Conservation (phyloP, 2,329 filamentous ascomycete species). For the Botrytis fragariae region DNA sequence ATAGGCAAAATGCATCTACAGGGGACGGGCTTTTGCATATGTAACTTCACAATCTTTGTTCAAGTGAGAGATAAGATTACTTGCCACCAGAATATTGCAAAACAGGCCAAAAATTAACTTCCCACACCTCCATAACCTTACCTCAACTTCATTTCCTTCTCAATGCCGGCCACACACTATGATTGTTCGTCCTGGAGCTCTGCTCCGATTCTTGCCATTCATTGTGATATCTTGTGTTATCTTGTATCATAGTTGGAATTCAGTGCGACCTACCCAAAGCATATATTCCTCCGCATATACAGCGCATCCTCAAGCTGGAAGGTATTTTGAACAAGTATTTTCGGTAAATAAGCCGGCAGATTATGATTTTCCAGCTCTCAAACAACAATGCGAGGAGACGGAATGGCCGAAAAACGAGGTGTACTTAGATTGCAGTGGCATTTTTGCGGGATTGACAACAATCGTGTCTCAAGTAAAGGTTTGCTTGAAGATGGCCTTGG, state of each 20-base stretch:
- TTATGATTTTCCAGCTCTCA: constrained; percentile 34
- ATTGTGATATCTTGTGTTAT: constrained; percentile 1
- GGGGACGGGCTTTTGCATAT: background rate
- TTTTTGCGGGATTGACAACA: constrained; percentile 38
- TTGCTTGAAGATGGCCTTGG: constrained; percentile 41
- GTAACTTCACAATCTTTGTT: background rate
- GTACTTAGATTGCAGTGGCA: constrained; percentile 39
- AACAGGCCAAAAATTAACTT: background rate
- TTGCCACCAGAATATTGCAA: background rate
- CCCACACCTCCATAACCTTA: background rate
- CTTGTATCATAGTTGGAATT: constrained; percentile 9
- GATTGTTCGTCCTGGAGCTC: constrained; percentile 7
- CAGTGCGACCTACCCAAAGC: background rate
- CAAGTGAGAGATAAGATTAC: background rate
- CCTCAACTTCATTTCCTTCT: constrained; percentile 6
- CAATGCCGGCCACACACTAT: constrained; percentile 6
- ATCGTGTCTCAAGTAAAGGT: constrained; percentile 41
- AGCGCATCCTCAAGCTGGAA: constrained; percentile 6
- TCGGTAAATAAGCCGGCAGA: constrained; percentile 24
- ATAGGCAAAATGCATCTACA: constrained; percentile 7
- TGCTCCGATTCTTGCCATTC: constrained; percentile 12
- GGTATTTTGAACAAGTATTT: constrained; percentile 40
- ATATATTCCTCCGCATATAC: background rate
- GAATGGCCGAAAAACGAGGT: constrained; percentile 32
- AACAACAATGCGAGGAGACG: constrained; percentile 30